These are phyloP conservation scores for Rhododendron ferrugineum DNA, from an alignment of 148 eudicot species.

Conservation along the genomic window DNA sequence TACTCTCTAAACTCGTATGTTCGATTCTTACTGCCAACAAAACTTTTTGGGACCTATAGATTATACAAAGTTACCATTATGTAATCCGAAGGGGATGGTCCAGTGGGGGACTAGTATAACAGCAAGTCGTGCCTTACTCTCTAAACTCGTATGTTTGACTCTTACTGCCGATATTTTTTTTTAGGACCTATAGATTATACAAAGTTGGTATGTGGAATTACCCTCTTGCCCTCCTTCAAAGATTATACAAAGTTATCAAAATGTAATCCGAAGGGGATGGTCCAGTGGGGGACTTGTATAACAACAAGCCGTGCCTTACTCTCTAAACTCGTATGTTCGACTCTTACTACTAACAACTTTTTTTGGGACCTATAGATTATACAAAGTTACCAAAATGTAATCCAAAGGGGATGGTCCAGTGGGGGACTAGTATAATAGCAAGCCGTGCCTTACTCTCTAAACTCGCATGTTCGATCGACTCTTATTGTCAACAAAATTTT, in stretches of 20 bases:
- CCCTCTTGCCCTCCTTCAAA: too few species aligned
- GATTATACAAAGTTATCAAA: background rate
- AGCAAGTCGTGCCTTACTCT: background rate
- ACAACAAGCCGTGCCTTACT: background rate
- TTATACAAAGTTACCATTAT: background rate
- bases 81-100: background rate
- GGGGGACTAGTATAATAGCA: too few species aligned
- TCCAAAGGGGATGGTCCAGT: background rate
- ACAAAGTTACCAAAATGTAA: background rate
- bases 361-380: background rate
- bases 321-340: background rate
- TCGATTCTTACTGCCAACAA: background rate
- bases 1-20: background rate
- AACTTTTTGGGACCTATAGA: too few species aligned
- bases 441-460: background rate
- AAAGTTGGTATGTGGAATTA: too few species aligned
- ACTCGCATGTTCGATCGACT: background rate
- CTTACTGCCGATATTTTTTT: too few species aligned
- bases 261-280: background rate
- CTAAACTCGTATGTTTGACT: background rate
- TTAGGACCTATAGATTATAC: background rate
- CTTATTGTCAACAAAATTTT: background rate
- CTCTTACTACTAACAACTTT: background rate
- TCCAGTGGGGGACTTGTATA: too few species aligned
- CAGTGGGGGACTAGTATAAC: too few species aligned